phyloP scores from a whole-genome alignment of 1,284 basidiomycete species.

The Malassezia yamatoensis region DNA sequence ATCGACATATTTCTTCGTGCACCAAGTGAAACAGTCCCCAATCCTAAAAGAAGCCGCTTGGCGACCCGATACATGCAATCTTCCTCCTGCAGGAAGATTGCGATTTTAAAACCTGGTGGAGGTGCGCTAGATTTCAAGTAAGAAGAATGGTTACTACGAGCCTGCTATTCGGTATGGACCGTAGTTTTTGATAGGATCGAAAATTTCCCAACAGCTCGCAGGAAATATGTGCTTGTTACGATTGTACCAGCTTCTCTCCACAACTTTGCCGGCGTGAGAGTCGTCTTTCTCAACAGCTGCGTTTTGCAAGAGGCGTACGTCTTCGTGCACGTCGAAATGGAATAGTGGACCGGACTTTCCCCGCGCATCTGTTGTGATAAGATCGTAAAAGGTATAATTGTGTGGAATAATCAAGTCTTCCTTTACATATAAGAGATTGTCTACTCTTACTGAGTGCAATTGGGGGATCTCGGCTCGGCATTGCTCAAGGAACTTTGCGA shows the following conservation, averaged over 20 bases:
- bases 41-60: neutral
- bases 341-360: slow-evolving; percentile 96
- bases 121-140: neutral
- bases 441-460: slow-evolving; percentile 74
- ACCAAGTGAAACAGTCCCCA: neutral
- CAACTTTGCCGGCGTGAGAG: slow-evolving; percentile 96
- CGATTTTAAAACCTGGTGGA: neutral
- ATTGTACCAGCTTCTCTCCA: slow-evolving; percentile 85
- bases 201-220: slow-evolving; percentile 52
- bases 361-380: slow-evolving; percentile 93
- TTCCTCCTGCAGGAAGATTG: neutral
- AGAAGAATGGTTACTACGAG: too few species aligned
- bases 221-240: slow-evolving; percentile 96
- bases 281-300: slow-evolving; percentile 91
- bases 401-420: slow-evolving; percentile 50
- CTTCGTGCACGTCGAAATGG: slow-evolving; percentile 98
- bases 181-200: slow-evolving; percentile 36
- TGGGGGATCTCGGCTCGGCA: slow-evolving; percentile 86
- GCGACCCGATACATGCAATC: neutral
- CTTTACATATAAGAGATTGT: slow-evolving; percentile 98
- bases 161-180: slow-evolving; percentile 24
- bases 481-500: slow-evolving; percentile 79
- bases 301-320: slow-evolving; percentile 86
- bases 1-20: neutral
- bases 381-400: slow-evolving; percentile 97